A percentile compares a stretch with the other conserved stretches of the same genome.
phyloP scores from a whole-genome alignment of 2,329 filamentous ascomycete species.

The Cladobotryum protrusum region DNA sequence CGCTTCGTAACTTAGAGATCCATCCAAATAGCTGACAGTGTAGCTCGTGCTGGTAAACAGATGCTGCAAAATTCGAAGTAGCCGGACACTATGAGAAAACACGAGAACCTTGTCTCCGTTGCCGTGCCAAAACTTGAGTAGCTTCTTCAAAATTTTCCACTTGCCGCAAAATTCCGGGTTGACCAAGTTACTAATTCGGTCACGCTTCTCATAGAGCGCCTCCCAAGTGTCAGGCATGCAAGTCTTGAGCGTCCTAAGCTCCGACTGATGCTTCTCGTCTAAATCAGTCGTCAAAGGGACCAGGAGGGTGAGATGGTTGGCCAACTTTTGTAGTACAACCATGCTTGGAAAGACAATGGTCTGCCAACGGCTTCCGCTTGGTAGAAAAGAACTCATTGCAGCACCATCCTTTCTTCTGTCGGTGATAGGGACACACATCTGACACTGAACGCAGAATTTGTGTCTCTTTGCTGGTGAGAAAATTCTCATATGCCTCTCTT shows the following conservation, averaged over 20 bases:
- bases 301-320: slow-evolving; percentile 86
- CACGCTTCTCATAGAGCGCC: slow-evolving; percentile 64
- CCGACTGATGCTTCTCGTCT: slow-evolving; percentile 68
- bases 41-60: slow-evolving; percentile 86
- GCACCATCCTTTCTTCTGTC: slow-evolving; percentile 69
- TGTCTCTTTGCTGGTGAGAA: slow-evolving; percentile 64
- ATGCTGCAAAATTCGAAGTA: slow-evolving; percentile 77
- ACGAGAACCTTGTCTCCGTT: slow-evolving; percentile 92
- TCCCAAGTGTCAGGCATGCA: slow-evolving; percentile 73
- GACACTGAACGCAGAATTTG: slow-evolving; percentile 61
- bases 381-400: slow-evolving; percentile 57
- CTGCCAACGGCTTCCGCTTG: slow-evolving; percentile 63
- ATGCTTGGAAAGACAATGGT: slow-evolving; percentile 80
- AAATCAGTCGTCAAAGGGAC: slow-evolving; percentile 62
- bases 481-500: slow-evolving; percentile 73
- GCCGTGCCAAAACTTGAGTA: slow-evolving; percentile 83
- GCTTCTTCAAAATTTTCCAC: slow-evolving; percentile 83
- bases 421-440: slow-evolving; percentile 60
- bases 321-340: slow-evolving; percentile 74
- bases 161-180: slow-evolving; percentile 94
- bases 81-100: slow-evolving; percentile 84
- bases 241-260: slow-evolving; percentile 65
- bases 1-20: slow-evolving; percentile 75
- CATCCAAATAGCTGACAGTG: slow-evolving; percentile 86
- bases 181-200: slow-evolving; percentile 73